Evolutionary conservation across 495 filamentous ascomycete genomes (phyloP), one percentile per base, ranked within the genome.

Genomic region (Neurospora sp.): DNA sequence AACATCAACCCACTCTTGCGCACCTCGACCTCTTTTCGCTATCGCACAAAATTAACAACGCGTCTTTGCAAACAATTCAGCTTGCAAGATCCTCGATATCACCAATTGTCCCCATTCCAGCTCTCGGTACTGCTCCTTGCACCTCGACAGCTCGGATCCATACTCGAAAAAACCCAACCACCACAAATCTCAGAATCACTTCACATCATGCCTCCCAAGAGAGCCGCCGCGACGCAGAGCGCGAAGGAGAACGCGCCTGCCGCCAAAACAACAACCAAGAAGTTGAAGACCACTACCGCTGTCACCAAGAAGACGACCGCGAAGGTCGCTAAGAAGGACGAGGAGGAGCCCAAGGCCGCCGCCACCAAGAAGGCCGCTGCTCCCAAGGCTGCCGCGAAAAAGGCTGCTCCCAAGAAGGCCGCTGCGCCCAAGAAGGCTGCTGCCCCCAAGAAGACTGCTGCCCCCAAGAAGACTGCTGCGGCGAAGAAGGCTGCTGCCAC

Each of bases 391-490:
- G 44, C 44, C n/a, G 62, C 75, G 5, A 80, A 81, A 71, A 81
- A 80, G 76, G 75, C 82, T 27, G 72, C 71, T 18, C 66, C 75
- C 4, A 82, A 83, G 46, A 77, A 72, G 37, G 78, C 82, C 31
- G 74, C 74, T 41, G 37, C 70, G 0, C 39, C 72, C 23, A 78
- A 76, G 70, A 75, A 73, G 70, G 69, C 79, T 6, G 83, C 85
- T 37, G 84, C 82, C 6, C 82, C 86, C 66, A 85, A 83, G 40
- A 74, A 76, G 73, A 44, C 75, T 42, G 20, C 70, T 27, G 14
- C 72, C 6, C 82, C 86, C 66, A 85, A 83, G 40, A 74, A 76
- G 73, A 44, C 75, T 42, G 20, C 70, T 27, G 14, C 72, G 1
- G 54, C 39, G 4, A 42, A 69, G 59, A 72, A 72, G 46, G 39